Evolutionary conservation across 345 rosid species (phyloP).

Genomic region (Lepidium africanum): DNA sequence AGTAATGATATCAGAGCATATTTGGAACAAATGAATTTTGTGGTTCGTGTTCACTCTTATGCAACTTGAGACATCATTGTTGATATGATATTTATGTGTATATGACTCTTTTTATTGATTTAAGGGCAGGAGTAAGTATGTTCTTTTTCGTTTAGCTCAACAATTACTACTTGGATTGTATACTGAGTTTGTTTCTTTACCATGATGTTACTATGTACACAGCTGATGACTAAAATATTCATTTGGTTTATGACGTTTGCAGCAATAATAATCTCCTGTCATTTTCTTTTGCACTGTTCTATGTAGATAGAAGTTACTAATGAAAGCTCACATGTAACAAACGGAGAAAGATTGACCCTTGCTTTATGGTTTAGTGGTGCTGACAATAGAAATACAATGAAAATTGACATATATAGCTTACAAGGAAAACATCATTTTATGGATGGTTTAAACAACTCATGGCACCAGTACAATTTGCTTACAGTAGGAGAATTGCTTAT

Average conservation of each 20-base stretch:
- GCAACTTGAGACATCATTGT: not conserved
- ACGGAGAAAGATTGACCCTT: slow-evolving; percentile 86
- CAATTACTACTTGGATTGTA: not conserved
- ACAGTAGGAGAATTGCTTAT: too few species aligned
- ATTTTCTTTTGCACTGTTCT: not conserved
- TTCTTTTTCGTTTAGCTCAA: not conserved
- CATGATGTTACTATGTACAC: slow-evolving; percentile 83
- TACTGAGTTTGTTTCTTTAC: not conserved
- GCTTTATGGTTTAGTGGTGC: slow-evolving; percentile 65
- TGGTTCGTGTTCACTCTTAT: slow-evolving; percentile 32
- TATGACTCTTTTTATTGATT: slow-evolving; percentile 56
- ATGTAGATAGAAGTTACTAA: slow-evolving; percentile 4
- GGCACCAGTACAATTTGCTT: too few species aligned
- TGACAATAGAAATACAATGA: too few species aligned
- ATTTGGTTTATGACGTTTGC: slow-evolving; percentile 82
- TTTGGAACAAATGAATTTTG: slow-evolving; percentile 70
- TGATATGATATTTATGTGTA: not conserved
- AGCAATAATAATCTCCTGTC: not conserved
- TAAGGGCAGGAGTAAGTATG: slow-evolving; percentile 68
- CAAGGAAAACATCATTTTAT: too few species aligned
- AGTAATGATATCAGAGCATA: slow-evolving; percentile 81
- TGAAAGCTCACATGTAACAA: slow-evolving; percentile 42
- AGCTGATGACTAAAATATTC: slow-evolving; percentile 48
- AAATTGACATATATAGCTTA: too few species aligned
- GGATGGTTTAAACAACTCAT: too few species aligned